Base-by-base conservation (phyloP, 495 filamentous ascomycete species). In the Hypoxylon subgilvum region DNA sequence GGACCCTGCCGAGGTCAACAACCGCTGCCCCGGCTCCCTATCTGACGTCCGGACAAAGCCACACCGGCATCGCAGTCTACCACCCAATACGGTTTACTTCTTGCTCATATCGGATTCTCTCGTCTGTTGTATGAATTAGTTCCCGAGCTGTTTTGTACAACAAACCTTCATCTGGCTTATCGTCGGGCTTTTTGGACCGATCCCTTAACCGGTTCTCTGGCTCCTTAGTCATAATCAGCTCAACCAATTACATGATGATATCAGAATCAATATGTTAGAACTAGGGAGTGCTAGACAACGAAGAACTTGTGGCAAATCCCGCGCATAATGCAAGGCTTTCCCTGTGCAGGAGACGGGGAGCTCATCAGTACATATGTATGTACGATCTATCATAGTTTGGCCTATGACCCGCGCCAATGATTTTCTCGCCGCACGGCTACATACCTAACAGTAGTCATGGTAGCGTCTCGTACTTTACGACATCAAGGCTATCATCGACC, bases 1-100 rank as follows among this genome's bases (percentile, higher is more conserved):
- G 25, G 1, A 9, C 18, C 19, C 39, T 55, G 45, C 49, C 61
- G 61, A 58, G 31, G 30, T 44, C 32, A 36, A 44, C 21, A 5
- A 23, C 27, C 36, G 40, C 13, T 47, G 14, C 18, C 49, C 49
- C 55, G 35, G 55, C 40, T 53, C 46, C 5, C 27, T 45, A 31
- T 35, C 39, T 50, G 18, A 10, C 19, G 13, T 35, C 35, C 32
- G 53, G 10, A n/a, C n/a, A 18, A 36, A 25, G 19, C 6, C 14
- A 46, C 44, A 28, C 38, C 25, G 32, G 41, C 41, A 55, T 46
- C 31, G 31, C n/a, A 34, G 4, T 30, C 5, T 30, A 30, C 10
- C 27, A 10, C 27, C 10, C 10, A 30, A 5, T 30, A 30, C 10
- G 10, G 10, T 30, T n/a, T n/a, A n/a, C n/a, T n/a, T n/a, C n/a